Base-by-base conservation (phyloP, 352 stramenopile species). In the Phytophthora cryptogea region DNA sequence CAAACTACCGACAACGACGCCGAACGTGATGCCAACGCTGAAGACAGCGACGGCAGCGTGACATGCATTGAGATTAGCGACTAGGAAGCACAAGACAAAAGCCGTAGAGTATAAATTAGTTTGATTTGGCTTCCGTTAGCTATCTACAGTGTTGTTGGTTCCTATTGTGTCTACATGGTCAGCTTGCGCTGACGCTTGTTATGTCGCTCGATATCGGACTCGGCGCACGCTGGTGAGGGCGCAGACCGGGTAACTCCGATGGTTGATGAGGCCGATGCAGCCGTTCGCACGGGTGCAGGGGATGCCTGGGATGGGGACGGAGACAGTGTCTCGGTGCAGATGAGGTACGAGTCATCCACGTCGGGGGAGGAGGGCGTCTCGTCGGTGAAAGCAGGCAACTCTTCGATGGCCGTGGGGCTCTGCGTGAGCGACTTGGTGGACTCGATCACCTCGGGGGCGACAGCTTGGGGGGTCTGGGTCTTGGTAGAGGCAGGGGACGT, bases 61-160 rank as follows among this genome's bases (percentile, higher is more conserved):
- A 71, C 62, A 10, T 75, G 66, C 48, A 72, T 72, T 5, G 62
- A 75, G 43, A 66, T 75, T 1, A 72, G 66, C 57, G 67, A 72
- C 16, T 63, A 46, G 37, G 26, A 57, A 49, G 36, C 35, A 27
- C 36, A 23, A 54, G 28, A 6, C 31, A 56, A 16, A 26, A 32
- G 33, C n/a, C 26, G 52, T 52, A 55, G 41, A 47, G 43, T 72
- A 75, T 75, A 72, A 72, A 49, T 75, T 72, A 75, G 30, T 63
- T 62, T 63, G 28, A 33, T 33, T 41, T 48, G 36, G 32, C 20
- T 66, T 66, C 41, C 36, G 7, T 53, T 62, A 17, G 27, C 46
- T 69, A 60, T 76, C 47, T 64, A 66, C 58, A 71, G 14, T 62
- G 36, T 66, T 62, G 57, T 59, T 61, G 32, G 37, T 70, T 44